Conservation (phyloP, 176 grass and related monocot genomes). For the Lolium rigidum region DNA sequence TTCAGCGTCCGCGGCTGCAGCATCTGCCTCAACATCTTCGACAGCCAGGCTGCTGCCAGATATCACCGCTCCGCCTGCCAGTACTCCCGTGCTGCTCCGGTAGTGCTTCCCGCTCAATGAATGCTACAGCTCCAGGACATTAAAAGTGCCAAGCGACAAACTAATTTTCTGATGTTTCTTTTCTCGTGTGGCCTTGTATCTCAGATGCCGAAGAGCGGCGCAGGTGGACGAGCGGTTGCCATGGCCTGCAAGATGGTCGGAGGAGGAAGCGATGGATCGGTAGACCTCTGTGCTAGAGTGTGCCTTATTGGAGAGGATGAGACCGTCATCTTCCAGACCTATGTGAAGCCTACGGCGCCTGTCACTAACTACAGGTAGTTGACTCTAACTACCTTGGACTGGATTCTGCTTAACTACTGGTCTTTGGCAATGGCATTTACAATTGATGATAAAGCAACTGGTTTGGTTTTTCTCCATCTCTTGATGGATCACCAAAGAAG, state of each 20-base stretch:
- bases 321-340: slow-evolving; percentile 77
- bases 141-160: not conserved
- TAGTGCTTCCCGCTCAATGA: slow-evolving; percentile 27
- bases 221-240: slow-evolving; percentile 58
- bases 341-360: slow-evolving; percentile 62
- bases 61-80: slow-evolving; percentile 74
- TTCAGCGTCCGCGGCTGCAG: slow-evolving; percentile 71
- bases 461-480: too few species aligned
- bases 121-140: not conserved
- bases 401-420: not conserved
- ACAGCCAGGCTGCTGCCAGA: slow-evolving; percentile 60
- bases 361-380: slow-evolving; percentile 83
- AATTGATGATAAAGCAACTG: too few species aligned
- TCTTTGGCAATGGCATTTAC: not conserved
- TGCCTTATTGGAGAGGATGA: slow-evolving; percentile 82
- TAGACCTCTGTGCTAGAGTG: slow-evolving; percentile 71
- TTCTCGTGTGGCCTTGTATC: slow-evolving; percentile 9
- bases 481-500: too few species aligned
- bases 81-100: slow-evolving; percentile 66
- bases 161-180: not conserved
- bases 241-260: slow-evolving; percentile 82
- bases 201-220: slow-evolving; percentile 62
- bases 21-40: slow-evolving; percentile 83
- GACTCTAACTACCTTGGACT: not conserved
- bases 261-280: slow-evolving; percentile 73